These are phyloP conservation scores for Serendipita sp. DNA, from an alignment of 768 basidiomycete genomes.

Conservation along the genomic window DNA sequence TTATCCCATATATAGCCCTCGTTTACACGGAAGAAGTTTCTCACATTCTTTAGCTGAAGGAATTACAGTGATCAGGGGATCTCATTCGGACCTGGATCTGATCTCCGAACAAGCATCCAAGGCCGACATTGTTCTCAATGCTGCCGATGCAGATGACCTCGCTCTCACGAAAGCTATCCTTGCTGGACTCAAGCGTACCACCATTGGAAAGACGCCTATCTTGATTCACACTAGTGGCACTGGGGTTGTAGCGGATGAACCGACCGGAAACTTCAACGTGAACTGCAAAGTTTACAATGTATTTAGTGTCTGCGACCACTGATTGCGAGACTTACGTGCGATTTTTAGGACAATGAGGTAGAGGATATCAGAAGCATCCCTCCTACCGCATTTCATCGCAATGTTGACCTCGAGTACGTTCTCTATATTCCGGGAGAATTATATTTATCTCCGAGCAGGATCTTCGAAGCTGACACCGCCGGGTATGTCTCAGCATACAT, in stretches of 20 bases:
- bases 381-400: conserved; percentile 15
- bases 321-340: background rate
- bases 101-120: conserved; percentile 9
- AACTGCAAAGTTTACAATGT: conserved; percentile 17
- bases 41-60: conserved; percentile 3
- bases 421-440: background rate
- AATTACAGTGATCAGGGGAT: conserved; percentile 10
- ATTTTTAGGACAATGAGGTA: conserved; percentile 15
- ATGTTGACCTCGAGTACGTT: conserved; percentile 17
- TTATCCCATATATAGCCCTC: background rate
- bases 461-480: conserved; percentile 13
- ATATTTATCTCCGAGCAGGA: conserved; percentile 8
- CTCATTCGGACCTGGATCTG: conserved; percentile 6
- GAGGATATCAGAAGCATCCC: conserved; percentile 17
- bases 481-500: conserved; percentile 15
- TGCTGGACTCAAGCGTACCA: conserved; percentile 11
- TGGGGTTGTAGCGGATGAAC: conserved; percentile 11
- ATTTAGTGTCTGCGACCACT: background rate
- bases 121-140: conserved; percentile 16
- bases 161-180: conserved; percentile 15
- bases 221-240: conserved; percentile 17
- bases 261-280: conserved; percentile 12
- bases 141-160: conserved; percentile 18
- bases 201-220: conserved; percentile 13
- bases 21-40: background rate